phyloP scores from a whole-genome alignment of 768 basidiomycete genomes.

The Russula compacta region DNA sequence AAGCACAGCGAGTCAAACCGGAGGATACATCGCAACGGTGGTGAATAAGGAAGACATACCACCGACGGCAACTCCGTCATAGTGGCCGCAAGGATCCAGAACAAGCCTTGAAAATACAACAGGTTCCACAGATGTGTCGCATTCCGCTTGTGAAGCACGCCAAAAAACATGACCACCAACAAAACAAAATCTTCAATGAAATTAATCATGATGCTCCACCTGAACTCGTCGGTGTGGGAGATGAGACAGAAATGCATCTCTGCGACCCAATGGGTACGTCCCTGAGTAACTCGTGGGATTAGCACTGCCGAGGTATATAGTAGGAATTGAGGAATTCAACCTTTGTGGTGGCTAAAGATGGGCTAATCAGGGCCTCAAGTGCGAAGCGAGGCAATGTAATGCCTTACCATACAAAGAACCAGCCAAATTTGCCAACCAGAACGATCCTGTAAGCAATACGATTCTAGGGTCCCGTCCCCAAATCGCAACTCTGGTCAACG shows the following conservation, averaged over 20 bases:
- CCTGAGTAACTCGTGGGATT: neutral
- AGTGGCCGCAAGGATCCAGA: conserved; percentile 10
- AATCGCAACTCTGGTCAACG: conserved; percentile 10
- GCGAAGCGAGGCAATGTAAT: neutral
- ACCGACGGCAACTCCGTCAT: conserved; percentile 12
- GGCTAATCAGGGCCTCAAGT: neutral
- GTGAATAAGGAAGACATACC: neutral
- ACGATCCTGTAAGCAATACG: neutral
- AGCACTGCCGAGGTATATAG: neutral
- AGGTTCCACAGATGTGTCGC: conserved; percentile 17
- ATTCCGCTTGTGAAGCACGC: conserved; percentile 16
- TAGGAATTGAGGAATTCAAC: neutral
- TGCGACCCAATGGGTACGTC: neutral
- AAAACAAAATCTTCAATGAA: conserved; percentile 7
- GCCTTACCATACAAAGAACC: neutral
- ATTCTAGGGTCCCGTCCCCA: conserved; percentile 11
- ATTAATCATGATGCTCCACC: conserved; percentile 11
- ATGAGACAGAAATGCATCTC: neutral
- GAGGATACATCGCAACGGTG: neutral
- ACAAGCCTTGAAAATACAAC: conserved; percentile 15
- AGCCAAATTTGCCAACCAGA: conserved; percentile 1
- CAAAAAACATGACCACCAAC: conserved; percentile 11
- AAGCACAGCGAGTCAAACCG: neutral
- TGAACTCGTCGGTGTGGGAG: neutral
- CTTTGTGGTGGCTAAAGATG: conserved; percentile 2